A percentile compares a stretch with the other conserved stretches of the same genome.
Conservation (phyloP, 192 early-diverging fungal genomes). For the Coemansia sp. region DNA sequence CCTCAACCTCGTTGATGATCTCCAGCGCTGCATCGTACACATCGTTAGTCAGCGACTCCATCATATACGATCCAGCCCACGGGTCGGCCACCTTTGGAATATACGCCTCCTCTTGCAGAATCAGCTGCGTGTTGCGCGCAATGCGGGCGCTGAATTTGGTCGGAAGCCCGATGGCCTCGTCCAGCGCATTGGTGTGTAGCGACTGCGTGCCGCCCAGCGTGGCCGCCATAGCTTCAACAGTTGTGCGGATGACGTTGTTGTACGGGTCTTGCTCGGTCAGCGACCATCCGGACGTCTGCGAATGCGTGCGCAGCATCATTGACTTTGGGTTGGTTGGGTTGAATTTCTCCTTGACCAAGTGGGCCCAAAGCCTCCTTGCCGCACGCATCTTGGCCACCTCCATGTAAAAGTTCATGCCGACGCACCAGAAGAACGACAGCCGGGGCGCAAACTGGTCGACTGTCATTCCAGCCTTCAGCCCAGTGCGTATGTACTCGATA, state of each 20-base stretch:
- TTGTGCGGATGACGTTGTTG: conserved; percentile 87
- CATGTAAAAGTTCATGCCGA: conserved; percentile 96
- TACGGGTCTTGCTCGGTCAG: conserved; percentile 90
- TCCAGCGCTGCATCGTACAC: conserved; percentile 68
- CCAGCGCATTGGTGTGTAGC: conserved; percentile 89
- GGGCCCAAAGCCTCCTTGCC: conserved; percentile 82
- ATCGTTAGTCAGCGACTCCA: conserved; percentile 85
- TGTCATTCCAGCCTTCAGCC: conserved; percentile 80
- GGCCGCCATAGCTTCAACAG: conserved; percentile 90
- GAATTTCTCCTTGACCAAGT: conserved; percentile 79
- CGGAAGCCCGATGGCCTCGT: conserved; percentile 86
- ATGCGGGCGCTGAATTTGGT: conserved; percentile 84
- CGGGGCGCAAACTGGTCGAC: conserved; percentile 87
- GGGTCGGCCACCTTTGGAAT: conserved; percentile 90
- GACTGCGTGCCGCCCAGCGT: conserved; percentile 89
- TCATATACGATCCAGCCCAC: conserved; percentile 92
- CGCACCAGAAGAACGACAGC: conserved; percentile 89
- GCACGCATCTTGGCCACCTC: conserved; percentile 91
- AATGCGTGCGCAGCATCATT: conserved; percentile 83
- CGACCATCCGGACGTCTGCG: conserved; percentile 91
- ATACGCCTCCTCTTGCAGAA: conserved; percentile 83
- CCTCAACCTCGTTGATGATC: conserved; percentile 79
- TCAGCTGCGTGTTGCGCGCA: conserved; percentile 89
- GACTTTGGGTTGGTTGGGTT: conserved; percentile 76
- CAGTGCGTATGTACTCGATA: conserved; percentile 76